Evolutionary conservation across 2,329 filamentous ascomycete genomes (phyloP), one percentile per base, ranked within the genome.

Genomic region (Madurella fahalii): DNA sequence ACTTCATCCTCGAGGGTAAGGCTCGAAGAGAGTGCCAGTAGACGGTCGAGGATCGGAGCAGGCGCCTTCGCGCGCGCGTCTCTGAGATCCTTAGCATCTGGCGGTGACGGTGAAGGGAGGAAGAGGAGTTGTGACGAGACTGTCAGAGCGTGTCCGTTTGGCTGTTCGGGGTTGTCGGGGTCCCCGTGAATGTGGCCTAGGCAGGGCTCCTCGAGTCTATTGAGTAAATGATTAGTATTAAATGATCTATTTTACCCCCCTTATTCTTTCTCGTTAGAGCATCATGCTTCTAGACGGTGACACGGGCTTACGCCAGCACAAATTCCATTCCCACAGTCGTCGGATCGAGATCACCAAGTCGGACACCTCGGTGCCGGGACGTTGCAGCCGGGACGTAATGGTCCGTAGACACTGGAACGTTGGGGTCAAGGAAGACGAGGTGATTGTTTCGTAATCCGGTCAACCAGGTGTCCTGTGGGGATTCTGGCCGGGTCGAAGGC

Each of bases 1-100:
- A 74, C 61, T 53, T 73, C 71, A 9, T 66, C 68, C 0, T 67
- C 75, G 5, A 49, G 41, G 32, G 55, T 56, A 3, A 69, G 45
- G 1, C 61, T 60, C 1, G 60, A 47, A 1, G 67, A 63, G 2
- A 68, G 62, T 1, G 34, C 56, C 16, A 68, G 50, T 2, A 69
- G 37, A 5, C 60, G 59, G 3, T 64, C 55, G 4, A 69, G 60
- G 4, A 68, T 58, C 0, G 48, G 47, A 1, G 48, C 44, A 0
- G 68, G 65, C 2, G 62, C 42, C 11, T 16, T 42, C 5, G 25
- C 30, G 25, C 47, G n/a, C 1, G 58, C 44, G 1, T 60, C 47
- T 5, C 47, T 47, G 9, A 54, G 16, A 1, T 58, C 45, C n/a
- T 43, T 37, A 13, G 44, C 25, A 25, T 25, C 25, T 25, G 25